These are phyloP conservation scores for Apiospora saccharicola DNA, from an alignment of 2,329 filamentous ascomycete genomes.

Conservation along the genomic window DNA sequence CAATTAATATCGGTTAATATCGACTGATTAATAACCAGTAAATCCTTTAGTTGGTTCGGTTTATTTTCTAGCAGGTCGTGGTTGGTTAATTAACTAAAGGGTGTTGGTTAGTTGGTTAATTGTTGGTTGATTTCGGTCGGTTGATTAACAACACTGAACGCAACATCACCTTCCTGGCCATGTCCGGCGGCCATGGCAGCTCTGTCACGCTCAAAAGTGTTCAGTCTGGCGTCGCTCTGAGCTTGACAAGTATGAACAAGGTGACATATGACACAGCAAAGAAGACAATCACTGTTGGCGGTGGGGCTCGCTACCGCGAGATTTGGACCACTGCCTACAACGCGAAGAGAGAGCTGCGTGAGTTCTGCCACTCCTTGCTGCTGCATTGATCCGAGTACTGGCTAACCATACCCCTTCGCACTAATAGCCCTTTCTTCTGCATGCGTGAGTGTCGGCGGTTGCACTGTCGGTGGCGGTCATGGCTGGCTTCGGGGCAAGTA, in stretches of 20 bases:
- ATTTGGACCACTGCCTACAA: too few species aligned
- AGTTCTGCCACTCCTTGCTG: not conserved
- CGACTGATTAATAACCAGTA: too few species aligned
- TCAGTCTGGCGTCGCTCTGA: not conserved
- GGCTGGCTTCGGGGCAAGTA: constrained; percentile 33
- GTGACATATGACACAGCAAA: constrained; percentile 30
- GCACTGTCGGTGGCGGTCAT: constrained; percentile 34
- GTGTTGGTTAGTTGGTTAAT: too few species aligned
- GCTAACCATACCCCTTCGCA: not conserved
- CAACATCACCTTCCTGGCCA: not conserved
- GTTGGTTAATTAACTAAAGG: too few species aligned
- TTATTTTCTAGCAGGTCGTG: too few species aligned
- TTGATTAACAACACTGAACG: too few species aligned
- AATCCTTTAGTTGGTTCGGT: too few species aligned
- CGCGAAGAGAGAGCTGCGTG: constrained; percentile 30
- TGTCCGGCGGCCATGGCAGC: constrained; percentile 29
- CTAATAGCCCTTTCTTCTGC: not conserved
- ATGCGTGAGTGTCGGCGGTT: constrained; percentile 34
- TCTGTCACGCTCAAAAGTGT: constrained; percentile 32
- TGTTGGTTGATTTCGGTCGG: too few species aligned
- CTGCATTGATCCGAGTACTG: not conserved
- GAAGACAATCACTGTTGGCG: not conserved
- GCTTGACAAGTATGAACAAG: constrained; percentile 22
- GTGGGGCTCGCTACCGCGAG: too few species aligned
- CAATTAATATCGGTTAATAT: too few species aligned